These are phyloP conservation scores for Urochloa ruziziensis DNA, from an alignment of 176 grass and related monocot genomes.

Conservation along the genomic window DNA sequence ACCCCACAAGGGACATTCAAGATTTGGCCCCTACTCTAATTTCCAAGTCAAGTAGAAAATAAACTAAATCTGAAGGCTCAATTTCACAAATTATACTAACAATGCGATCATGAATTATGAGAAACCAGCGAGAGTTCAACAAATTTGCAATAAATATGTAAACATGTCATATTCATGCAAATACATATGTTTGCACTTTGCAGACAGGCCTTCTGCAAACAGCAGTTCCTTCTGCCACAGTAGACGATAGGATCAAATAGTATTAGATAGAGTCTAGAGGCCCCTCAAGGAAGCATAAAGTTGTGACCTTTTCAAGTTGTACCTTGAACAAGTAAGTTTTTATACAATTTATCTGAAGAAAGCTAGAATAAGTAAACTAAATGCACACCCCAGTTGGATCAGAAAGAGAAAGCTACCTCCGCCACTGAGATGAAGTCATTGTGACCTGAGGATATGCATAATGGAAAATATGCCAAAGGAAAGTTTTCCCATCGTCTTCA, in stretches of 20 bases:
- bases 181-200: background rate
- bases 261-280: background rate
- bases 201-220: background rate
- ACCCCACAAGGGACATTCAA: background rate
- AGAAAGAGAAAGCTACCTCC: constrained; percentile 38
- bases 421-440: background rate
- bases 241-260: background rate
- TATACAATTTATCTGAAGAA: background rate
- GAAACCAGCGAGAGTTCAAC: background rate
- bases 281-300: background rate
- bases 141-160: background rate
- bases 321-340: background rate
- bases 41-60: background rate
- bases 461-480: background rate
- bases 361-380: background rate
- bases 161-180: background rate
- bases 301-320: constrained; percentile 4
- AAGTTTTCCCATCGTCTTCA: background rate
- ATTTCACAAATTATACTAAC: background rate
- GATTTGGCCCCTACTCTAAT: background rate
- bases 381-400: background rate
- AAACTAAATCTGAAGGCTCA: background rate
- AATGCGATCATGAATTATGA: background rate
- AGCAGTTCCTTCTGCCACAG: background rate
- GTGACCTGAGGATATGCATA: background rate